phyloP scores from a whole-genome alignment of 805 yeast genomes.

The Wickerhamiella domercqiae region DNA sequence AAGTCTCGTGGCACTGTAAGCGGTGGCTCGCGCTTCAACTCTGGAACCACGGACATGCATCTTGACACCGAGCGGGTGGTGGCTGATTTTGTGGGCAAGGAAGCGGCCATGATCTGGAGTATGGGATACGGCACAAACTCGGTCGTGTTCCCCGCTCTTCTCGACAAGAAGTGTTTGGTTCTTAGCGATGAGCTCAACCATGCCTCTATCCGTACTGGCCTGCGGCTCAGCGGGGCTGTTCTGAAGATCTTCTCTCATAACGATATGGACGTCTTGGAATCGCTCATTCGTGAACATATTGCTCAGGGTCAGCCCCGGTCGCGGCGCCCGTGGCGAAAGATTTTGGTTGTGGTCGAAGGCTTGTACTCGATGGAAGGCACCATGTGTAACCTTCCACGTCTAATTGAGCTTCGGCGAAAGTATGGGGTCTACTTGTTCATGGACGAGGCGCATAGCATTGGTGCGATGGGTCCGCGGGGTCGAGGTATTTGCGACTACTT shows the following conservation, averaged over 20 bases:
- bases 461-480: slow-evolving; percentile 94
- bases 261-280: slow-evolving; percentile 69
- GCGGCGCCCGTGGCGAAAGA: slow-evolving; percentile 85
- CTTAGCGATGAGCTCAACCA: slow-evolving; percentile 92
- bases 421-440: slow-evolving; percentile 82
- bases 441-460: slow-evolving; percentile 97
- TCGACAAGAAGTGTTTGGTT: slow-evolving; percentile 77
- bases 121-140: slow-evolving; percentile 98
- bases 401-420: slow-evolving; percentile 59
- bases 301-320: slow-evolving; percentile 89
- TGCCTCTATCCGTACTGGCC: slow-evolving; percentile 90
- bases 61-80: slow-evolving; percentile 55
- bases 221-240: slow-evolving; percentile 81
- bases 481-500: slow-evolving; percentile 93
- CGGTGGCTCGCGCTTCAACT: slow-evolving; percentile 58
- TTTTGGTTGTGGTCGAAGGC: slow-evolving; percentile 79
- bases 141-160: slow-evolving; percentile 63
- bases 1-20: slow-evolving; percentile 61
- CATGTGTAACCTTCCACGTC: slow-evolving; percentile 60
- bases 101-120: slow-evolving; percentile 69
- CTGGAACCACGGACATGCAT: slow-evolving; percentile 70
- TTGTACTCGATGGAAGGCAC: slow-evolving; percentile 68
- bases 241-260: slow-evolving; percentile 87
- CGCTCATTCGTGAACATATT: slow-evolving; percentile 63
- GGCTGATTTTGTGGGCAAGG: slow-evolving; percentile 82